Conservation (phyloP, 2,329 filamentous ascomycete species). For the Plectosphaerella cucumerina region DNA sequence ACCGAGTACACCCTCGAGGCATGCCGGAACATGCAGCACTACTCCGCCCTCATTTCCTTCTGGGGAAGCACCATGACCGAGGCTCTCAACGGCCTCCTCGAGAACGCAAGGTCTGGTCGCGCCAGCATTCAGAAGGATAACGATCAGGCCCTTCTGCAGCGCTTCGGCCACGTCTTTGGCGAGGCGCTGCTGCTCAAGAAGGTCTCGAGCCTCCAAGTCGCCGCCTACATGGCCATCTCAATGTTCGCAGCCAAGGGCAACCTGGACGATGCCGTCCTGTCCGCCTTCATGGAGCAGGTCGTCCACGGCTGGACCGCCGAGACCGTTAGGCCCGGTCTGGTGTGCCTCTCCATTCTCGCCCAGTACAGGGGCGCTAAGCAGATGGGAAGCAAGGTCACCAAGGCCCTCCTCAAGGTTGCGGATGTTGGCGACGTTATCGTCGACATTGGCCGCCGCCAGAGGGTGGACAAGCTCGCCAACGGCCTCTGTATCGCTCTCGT, state of each 20-base stretch:
- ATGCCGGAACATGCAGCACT: constrained; percentile 67
- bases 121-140: constrained; percentile 73
- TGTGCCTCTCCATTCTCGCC: constrained; percentile 76
- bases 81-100: constrained; percentile 76
- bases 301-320: constrained; percentile 71
- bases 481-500: constrained; percentile 65
- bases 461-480: constrained; percentile 67
- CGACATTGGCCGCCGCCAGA: constrained; percentile 59
- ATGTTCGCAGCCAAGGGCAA: constrained; percentile 80
- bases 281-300: constrained; percentile 85
- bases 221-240: constrained; percentile 86
- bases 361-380: constrained; percentile 70
- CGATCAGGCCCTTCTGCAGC: constrained; percentile 71
- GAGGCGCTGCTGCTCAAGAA: constrained; percentile 73
- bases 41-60: constrained; percentile 76
- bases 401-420: constrained; percentile 60
- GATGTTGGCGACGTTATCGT: constrained; percentile 56
- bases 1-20: constrained; percentile 76
- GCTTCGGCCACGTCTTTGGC: constrained; percentile 65
- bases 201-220: constrained; percentile 74
- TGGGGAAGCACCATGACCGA: constrained; percentile 90
- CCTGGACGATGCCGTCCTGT: constrained; percentile 75
- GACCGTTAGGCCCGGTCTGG: constrained; percentile 68
- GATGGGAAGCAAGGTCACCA: constrained; percentile 67
- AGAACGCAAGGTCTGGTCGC: constrained; percentile 71